phyloP scores from a whole-genome alignment of 2,329 filamentous ascomycete genomes.

The Fusarium multiceps region DNA sequence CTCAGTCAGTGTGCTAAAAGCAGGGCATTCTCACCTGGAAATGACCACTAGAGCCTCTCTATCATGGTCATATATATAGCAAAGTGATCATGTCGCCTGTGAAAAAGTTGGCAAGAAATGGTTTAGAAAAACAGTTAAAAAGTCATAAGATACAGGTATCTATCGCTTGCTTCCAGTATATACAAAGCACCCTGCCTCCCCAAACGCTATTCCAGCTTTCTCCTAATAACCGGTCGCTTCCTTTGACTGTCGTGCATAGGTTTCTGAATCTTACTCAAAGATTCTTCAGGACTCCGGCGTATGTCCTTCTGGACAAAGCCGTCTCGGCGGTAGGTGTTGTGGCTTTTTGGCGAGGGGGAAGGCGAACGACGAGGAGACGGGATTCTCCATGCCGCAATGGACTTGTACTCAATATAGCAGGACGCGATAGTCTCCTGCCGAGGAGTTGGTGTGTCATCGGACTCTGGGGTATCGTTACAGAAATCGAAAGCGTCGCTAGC shows the following conservation, averaged over 20 bases:
- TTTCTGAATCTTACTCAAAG: constrained; percentile 62
- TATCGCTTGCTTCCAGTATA: constrained; percentile 55
- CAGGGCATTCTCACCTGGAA: constrained; percentile 36
- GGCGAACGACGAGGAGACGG: constrained; percentile 50
- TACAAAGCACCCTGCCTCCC: constrained; percentile 51
- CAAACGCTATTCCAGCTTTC: constrained; percentile 54
- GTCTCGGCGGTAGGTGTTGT: constrained; percentile 47
- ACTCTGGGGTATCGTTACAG: constrained; percentile 54
- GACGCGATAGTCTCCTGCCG: constrained; percentile 51
- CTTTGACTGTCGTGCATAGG: constrained; percentile 54
- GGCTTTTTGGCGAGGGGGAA: constrained; percentile 52
- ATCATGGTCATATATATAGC: constrained; percentile 11
- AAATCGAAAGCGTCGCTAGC: constrained; percentile 51
- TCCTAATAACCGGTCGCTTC: constrained; percentile 56
- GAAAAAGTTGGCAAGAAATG: constrained; percentile 10
- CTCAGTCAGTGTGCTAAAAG: constrained; percentile 40
- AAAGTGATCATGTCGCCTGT: constrained; percentile 36
- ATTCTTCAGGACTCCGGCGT: constrained; percentile 60
- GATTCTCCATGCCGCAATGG: constrained; percentile 48
- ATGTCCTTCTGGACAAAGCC: constrained; percentile 45
- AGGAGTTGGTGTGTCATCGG: constrained; percentile 59
- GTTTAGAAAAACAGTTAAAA: constrained; percentile 46
- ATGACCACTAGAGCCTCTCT: constrained; percentile 37
- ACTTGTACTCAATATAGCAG: constrained; percentile 54
- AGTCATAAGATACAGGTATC: constrained; percentile 54